Base-by-base conservation (phyloP, 495 filamentous ascomycete genomes). In the Annulohypoxylon maeteangense region DNA sequence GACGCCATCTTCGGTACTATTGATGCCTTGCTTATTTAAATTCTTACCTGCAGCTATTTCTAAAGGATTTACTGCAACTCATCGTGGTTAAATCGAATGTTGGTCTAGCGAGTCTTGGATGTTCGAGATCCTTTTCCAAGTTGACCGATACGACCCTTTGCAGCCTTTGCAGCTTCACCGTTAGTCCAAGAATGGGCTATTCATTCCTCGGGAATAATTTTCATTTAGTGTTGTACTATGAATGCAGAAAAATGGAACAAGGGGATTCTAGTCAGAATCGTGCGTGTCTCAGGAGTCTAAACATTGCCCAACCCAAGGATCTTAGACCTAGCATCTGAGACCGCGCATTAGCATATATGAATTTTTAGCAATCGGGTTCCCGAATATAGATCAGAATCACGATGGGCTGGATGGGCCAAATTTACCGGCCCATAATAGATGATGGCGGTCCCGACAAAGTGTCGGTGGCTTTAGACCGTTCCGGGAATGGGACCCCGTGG, bases 391-490 rank as follows among this genome's bases (percentile, higher is more conserved):
- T 67, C 58, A 56, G 2, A 68, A 32, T 11, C 32, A 36, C 7
- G 34, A 59, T 60, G 8, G n/a, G 7, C 27, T 3, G 31, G 40
- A 62, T 48, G 25, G 45, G 40, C 36, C 58, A 22, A 34, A 50
- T 42, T 67, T 59, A 22, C 57, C 45, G 16, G n/a, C 40, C 6
- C 45, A 65, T 29, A 32, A 47, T 36, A 53, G 23, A 47, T 32
- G 6, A 56, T n/a, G 27, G 22, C 7, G 27, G 42, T 65, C 34
- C 60, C 55, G 45, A 53, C 18, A 29, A 36, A 32, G 16, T 36
- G 6, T 54, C n/a, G 11, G 55, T 48, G 38, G 54, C 69, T 29
- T 67, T 73, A 73, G 32, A 20, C 42, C 32, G 29, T 65, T 73
- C 61, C 48, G 12, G 61, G 56, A 65, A 56, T 50, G 20, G 56